phyloP scores from a whole-genome alignment of 164 flowering plant species.

The Taxillus chinensis region DNA sequence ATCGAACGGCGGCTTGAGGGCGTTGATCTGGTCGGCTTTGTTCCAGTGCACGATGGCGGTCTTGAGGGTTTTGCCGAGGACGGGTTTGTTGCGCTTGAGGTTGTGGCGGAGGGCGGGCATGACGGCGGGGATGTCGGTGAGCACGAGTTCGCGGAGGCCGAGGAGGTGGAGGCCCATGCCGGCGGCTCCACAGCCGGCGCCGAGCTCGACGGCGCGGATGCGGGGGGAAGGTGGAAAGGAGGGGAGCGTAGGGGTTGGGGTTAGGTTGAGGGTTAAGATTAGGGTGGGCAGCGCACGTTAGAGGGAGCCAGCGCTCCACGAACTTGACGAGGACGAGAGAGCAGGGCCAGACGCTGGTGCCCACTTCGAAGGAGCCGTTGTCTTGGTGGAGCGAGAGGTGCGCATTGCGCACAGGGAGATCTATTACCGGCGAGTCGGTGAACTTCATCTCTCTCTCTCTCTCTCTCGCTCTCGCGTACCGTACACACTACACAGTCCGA shows the following conservation, averaged over 20 bases:
- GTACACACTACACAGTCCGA: no score
- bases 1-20: constrained; percentile 64
- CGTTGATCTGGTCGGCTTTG: constrained; percentile 41
- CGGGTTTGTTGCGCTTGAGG: constrained; percentile 67
- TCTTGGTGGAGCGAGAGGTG: constrained; percentile 74
- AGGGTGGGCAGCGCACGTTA: constrained; percentile 9
- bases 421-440: constrained; percentile 77
- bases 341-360: constrained; percentile 96
- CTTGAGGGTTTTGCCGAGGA: constrained; percentile 38
- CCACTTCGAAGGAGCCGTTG: constrained; percentile 89
- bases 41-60: constrained; percentile 58
- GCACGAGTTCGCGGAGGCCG: constrained; percentile 57
- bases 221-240: constrained; percentile 42
- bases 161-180: constrained; percentile 79
- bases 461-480: background rate
- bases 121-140: constrained; percentile 80
- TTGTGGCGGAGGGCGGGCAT: constrained; percentile 87
- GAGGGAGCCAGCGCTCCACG: constrained; percentile 66
- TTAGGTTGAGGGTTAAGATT: background rate
- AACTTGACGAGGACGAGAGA: constrained; percentile 94
- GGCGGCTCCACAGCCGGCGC: constrained; percentile 79
- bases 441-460: constrained; percentile 42
- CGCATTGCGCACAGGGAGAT: constrained; percentile 35
- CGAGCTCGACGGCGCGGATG: constrained; percentile 74
- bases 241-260: constrained; percentile 55